phyloP scores from a whole-genome alignment of 106 monocot species.

The Platanthera zijinensis region DNA sequence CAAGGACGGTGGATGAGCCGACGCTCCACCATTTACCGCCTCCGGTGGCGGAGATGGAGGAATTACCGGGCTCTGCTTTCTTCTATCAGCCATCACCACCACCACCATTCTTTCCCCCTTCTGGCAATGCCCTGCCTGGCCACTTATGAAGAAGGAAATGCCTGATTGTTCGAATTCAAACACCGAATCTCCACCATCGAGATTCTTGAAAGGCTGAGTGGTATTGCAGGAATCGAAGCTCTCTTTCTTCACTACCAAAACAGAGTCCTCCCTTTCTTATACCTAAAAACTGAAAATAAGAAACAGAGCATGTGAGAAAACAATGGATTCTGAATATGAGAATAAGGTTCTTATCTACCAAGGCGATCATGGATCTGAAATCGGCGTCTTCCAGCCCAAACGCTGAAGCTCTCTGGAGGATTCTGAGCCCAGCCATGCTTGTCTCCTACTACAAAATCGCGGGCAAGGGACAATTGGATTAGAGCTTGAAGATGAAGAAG shows the following conservation, averaged over 20 bases:
- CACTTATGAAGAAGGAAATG: constrained; percentile 65
- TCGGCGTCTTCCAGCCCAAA: constrained; percentile 35
- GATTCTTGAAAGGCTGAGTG: constrained; percentile 24
- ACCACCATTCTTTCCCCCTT: constrained; percentile 49
- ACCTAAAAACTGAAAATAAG: constrained; percentile 51
- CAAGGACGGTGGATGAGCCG: no score
- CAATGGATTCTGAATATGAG: no score
- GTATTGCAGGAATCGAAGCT: constrained; percentile 49
- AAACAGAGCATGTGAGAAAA: background rate
- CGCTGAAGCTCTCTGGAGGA: constrained; percentile 28
- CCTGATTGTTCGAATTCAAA: constrained; percentile 38
- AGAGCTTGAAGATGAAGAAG: no score
- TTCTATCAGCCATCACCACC: constrained; percentile 29
- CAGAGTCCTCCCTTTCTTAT: constrained; percentile 44
- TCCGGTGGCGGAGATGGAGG: background rate
- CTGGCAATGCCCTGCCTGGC: constrained; percentile 22
- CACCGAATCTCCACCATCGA: constrained; percentile 33
- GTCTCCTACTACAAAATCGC: constrained; percentile 45
- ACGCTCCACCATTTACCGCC: background rate
- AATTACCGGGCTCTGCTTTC: background rate
- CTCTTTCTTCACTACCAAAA: constrained; percentile 36
- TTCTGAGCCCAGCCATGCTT: constrained; percentile 37
- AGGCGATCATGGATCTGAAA: constrained; percentile 58
- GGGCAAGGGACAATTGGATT: background rate
- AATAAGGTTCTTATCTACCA: constrained; percentile 12